These are phyloP conservation scores for Scytalidium lignicola DNA, from an alignment of 2,329 filamentous ascomycete species.

Conservation along the genomic window DNA sequence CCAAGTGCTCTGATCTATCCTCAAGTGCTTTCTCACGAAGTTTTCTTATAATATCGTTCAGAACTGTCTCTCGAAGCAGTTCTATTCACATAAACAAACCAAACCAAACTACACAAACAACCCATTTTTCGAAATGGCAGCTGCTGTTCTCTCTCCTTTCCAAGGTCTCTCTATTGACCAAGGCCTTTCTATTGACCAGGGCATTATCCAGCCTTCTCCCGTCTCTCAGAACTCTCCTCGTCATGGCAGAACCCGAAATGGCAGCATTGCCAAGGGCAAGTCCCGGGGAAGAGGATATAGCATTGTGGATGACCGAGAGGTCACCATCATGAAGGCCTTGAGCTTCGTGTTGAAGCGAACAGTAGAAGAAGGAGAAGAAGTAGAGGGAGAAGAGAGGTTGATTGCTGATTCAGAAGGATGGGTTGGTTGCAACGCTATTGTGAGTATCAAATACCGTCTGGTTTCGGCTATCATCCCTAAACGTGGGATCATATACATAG, in stretches of 20 bases:
- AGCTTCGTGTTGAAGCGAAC: slow-evolving; percentile 37
- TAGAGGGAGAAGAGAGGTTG: slow-evolving; percentile 32
- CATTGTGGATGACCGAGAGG: slow-evolving; percentile 36
- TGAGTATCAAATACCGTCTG: slow-evolving; percentile 21
- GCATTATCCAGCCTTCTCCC: slow-evolving; percentile 28
- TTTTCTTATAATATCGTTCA: not conserved
- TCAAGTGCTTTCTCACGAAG: too few species aligned
- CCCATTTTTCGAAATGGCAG: slow-evolving; percentile 19
- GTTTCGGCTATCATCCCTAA: not conserved
- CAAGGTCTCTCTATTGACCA: slow-evolving; percentile 13
- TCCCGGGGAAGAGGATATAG: slow-evolving; percentile 33
- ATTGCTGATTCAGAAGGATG: slow-evolving; percentile 36
- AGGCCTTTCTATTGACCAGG: slow-evolving; percentile 20
- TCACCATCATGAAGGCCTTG: slow-evolving; percentile 35
- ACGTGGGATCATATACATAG: not conserved
- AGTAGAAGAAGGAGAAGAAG: slow-evolving; percentile 29
- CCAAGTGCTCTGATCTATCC: too few species aligned
- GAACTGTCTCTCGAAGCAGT: not conserved
- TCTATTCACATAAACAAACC: not conserved
- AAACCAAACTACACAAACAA: not conserved
- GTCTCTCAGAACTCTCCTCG: slow-evolving; percentile 24
- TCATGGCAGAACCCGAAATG: slow-evolving; percentile 25
- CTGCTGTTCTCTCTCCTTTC: slow-evolving; percentile 24
- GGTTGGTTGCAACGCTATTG: slow-evolving; percentile 34
- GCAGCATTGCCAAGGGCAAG: slow-evolving; percentile 28